These are phyloP conservation scores for Earliella scabrosa DNA, from an alignment of 1,284 basidiomycete genomes.

Conservation along the genomic window DNA sequence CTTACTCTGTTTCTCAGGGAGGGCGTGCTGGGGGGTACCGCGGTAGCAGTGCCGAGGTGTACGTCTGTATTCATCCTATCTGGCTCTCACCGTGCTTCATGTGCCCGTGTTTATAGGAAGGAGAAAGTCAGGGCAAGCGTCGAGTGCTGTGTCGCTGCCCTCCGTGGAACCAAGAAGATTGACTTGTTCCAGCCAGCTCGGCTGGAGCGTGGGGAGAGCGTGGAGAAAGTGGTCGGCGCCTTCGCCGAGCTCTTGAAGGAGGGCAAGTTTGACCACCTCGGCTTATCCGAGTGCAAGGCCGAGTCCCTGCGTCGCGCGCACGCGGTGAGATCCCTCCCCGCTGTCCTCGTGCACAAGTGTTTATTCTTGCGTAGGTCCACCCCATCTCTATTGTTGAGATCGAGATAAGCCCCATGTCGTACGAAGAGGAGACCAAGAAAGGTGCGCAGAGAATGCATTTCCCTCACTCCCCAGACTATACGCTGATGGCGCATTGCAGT, in stretches of 20 bases:
- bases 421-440: conserved; percentile 49
- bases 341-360: no score
- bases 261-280: conserved; percentile 51
- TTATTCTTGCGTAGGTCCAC: conserved; percentile 26
- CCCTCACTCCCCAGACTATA: no score
- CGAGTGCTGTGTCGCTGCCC: conserved; percentile 37
- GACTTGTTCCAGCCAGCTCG: conserved; percentile 49
- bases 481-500: conserved; percentile 29
- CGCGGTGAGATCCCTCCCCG: not conserved
- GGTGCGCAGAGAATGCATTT: conserved; percentile 24
- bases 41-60: not conserved
- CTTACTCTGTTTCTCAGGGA: not conserved
- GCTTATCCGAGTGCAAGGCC: conserved; percentile 51
- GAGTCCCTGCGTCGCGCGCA: conserved; percentile 45
- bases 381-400: conserved; percentile 55
- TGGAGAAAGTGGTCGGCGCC: conserved; percentile 37
- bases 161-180: conserved; percentile 46
- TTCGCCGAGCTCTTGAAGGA: conserved; percentile 37
- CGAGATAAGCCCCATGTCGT: conserved; percentile 55
- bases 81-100: no score
- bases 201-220: conserved; percentile 33
- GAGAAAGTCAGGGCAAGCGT: conserved; percentile 43
- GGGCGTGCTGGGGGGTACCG: not conserved
- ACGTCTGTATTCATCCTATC: not conserved
- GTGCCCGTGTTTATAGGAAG: not conserved